phyloP scores from a whole-genome alignment of 768 basidiomycete genomes.

The Lactarius vividus region DNA sequence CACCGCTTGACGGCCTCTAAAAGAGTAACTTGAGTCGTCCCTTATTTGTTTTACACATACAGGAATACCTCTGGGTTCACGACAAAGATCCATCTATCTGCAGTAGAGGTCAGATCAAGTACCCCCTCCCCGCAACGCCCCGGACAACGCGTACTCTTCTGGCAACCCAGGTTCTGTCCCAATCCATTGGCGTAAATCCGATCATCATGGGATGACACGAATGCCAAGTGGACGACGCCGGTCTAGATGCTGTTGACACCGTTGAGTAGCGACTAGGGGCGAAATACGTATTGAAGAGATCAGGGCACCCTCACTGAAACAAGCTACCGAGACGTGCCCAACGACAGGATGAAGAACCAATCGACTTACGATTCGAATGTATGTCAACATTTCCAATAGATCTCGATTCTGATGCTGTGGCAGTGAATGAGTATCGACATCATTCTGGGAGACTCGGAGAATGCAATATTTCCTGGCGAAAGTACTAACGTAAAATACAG shows the following conservation, averaged over 20 bases:
- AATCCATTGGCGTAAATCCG: background rate
- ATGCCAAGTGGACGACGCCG: background rate
- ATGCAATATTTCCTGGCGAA: background rate
- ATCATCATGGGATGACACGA: background rate
- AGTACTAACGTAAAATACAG: background rate
- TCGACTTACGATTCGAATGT: background rate
- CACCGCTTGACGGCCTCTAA: too few relatives aligned
- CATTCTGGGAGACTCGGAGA: too few relatives aligned
- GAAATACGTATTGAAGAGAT: background rate
- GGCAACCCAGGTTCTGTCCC: background rate
- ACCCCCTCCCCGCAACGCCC: background rate
- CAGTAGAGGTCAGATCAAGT: background rate
- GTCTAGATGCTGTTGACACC: background rate
- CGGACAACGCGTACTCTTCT: background rate
- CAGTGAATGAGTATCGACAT: background rate
- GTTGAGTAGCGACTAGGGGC: background rate
- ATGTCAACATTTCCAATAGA: background rate
- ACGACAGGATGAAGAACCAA: background rate
- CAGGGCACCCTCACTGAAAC: background rate
- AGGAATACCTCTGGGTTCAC: too few relatives aligned
- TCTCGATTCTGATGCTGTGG: background rate
- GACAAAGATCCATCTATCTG: too few relatives aligned
- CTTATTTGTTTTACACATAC: too few relatives aligned
- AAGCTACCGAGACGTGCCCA: background rate
- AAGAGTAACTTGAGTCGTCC: too few relatives aligned